Base-by-base conservation (phyloP, 1,284 basidiomycete species). In the Malassezia vespertilionis region DNA sequence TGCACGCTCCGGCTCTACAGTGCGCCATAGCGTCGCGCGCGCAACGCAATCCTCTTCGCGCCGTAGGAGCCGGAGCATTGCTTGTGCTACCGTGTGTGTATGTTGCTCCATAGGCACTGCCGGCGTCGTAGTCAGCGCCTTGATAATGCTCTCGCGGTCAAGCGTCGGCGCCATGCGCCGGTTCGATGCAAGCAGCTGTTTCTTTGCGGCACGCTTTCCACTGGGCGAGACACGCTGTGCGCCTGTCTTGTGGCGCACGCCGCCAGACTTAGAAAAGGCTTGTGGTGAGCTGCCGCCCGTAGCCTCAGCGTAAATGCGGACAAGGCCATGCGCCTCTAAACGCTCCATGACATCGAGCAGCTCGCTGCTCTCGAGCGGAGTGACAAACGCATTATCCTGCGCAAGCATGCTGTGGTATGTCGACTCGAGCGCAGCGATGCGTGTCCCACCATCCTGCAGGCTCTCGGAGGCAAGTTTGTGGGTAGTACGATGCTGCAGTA, bases 271-370 rank as follows among this genome's bases (percentile, higher is more conserved):
- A 4, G 43, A 30, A 32, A 46, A 44, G 5, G 50, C 31, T 6
- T 28, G 40, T 4, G 33, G 15, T 12, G 37, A 17, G 30, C 32
- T 46, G 22, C 43, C 45, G 2, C 39, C 35, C 2, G 51, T 60
- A 17, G 46, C 47, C 18, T 60, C 59, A 15, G 48, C 37, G 12
- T 51, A 48, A 34, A 66, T 52, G 6, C 52, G 52, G 2, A 67
- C 36, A 18, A 69, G 48, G 14, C 62, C 63, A 36, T 69, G 61
- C 15, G 64, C 63, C 38, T 68, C 65, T 27, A 70, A 54, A 40
- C 56, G 51, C 32, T 69, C 64, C 20, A 69, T 54, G 7, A 70
- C 63, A 21, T 63, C 63, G 9, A 70, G 49, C 23, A 68, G 45
- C 46, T 70, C 67, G 5, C 61, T 62, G 17, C 36, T 44, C 33